Evolutionary conservation across 495 filamentous ascomycete genomes (phyloP).

Genomic region (Cercophora sp.): DNA sequence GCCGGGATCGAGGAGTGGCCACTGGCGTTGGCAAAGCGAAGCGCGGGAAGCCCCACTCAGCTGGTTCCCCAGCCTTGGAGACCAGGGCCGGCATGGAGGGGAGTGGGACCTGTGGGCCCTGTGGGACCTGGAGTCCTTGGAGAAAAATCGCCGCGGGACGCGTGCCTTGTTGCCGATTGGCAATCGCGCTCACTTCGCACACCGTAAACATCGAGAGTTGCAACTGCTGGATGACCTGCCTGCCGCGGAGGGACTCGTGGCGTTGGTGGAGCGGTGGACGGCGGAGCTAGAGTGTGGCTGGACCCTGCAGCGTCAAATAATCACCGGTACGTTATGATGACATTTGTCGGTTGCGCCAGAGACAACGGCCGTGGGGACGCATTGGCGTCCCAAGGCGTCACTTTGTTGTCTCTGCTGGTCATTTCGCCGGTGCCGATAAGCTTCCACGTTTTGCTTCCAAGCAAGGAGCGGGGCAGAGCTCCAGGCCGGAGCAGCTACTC

Average conservation of each 20-base stretch:
- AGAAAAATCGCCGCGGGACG: neutral
- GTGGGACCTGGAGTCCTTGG: neutral
- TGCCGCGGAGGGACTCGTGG: neutral
- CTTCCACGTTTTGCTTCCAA: too few relatives aligned
- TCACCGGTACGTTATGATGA: slow-evolving; percentile 4
- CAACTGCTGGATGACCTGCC: neutral
- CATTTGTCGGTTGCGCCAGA: neutral
- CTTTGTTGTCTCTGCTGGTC: neutral
- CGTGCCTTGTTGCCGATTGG: neutral
- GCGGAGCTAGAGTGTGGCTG: slow-evolving; percentile 8
- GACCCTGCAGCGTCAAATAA: slow-evolving; percentile 7
- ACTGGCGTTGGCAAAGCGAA: neutral
- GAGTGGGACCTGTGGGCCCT: neutral
- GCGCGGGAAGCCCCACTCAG: slow-evolving; percentile 20
- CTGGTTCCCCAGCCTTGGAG: neutral
- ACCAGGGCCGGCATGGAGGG: neutral
- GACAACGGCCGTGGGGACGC: neutral
- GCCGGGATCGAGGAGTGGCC: slow-evolving; percentile 19
- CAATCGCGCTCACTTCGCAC: too few relatives aligned
- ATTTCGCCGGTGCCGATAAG: neutral
- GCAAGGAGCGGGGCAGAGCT: too few relatives aligned
- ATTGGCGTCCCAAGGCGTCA: neutral
- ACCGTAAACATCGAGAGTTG: too few relatives aligned
- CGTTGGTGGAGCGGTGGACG: neutral
- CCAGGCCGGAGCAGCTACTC: slow-evolving; percentile 7